phyloP scores from a whole-genome alignment of 306 rosid species.

The Dalbergia cochinchinensis region DNA sequence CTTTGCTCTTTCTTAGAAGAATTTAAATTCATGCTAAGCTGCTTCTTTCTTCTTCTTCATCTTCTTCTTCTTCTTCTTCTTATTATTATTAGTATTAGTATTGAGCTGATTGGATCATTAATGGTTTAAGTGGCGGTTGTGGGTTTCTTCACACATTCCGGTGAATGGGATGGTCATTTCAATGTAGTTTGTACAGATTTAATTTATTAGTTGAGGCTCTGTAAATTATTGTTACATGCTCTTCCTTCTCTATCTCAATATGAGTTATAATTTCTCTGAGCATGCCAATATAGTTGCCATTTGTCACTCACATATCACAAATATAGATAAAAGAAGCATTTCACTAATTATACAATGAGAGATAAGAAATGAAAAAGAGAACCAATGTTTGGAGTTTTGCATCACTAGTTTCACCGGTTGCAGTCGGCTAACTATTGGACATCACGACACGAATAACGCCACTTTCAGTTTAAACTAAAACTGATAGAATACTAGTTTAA shows the following conservation, averaged over 20 bases:
- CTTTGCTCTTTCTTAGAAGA: background rate
- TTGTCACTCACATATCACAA: background rate
- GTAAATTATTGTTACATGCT: conserved; percentile 1
- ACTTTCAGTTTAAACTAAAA: background rate
- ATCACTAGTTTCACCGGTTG: background rate
- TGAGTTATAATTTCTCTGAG: background rate
- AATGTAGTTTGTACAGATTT: conserved; percentile 39
- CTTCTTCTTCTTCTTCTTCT: background rate
- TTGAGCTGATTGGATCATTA: conserved; percentile 26
- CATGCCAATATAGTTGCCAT: background rate
- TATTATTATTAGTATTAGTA: background rate
- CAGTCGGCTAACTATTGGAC: background rate
- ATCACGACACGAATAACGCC: background rate
- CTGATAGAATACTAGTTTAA: background rate
- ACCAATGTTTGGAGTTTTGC: background rate
- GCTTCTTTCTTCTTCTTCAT: background rate
- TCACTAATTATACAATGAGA: background rate
- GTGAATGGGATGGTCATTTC: conserved; percentile 20
- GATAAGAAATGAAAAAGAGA: background rate
- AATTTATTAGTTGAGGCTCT: conserved; percentile 11
- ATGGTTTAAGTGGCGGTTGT: conserved; percentile 21
- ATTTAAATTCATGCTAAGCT: background rate
- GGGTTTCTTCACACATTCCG: conserved; percentile 13
- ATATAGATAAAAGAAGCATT: no score
- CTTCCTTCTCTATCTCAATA: conserved; percentile 12